Evolutionary conservation across 495 filamentous ascomycete species (phyloP), one percentile per base, ranked within the genome.

Genomic region (Gamarada debralockiae): DNA sequence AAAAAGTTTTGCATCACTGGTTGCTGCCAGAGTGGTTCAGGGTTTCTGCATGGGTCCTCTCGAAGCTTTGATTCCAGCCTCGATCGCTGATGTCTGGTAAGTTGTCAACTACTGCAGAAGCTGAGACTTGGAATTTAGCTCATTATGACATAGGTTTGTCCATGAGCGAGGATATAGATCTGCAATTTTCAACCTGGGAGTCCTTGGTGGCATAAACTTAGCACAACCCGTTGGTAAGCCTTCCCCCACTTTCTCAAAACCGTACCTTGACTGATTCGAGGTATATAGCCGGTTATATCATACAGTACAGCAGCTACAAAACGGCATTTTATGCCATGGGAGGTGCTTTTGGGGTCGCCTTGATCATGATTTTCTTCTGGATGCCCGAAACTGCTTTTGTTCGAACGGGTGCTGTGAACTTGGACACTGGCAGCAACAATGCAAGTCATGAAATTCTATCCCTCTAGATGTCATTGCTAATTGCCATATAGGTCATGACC

Each of bases 61-160:
- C 39, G 78, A 81, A 62, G 78, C 76, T 5, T 54, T 80, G 27
- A 72, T 81, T 6, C 79, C 79, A 60, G 76, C 78, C 7, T 76
- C 70, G 50, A 76, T 81, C 29, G 79, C 74, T 22, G 77, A 82
- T 65, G 65, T 82, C 48, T 62, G 55, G 59, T 38, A 15, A 46
- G 40, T 46, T 10, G 13, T 24, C 23, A 27, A 24, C 20, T 46
- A 46, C 12, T 14, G 13, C 3, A 12, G 34, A 27, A 13, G 22
- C 13, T 18, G 2, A 23, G 21, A 18, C 20, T 27, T 13, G 39
- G 14, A 14, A 4, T 12, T 15, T 13, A n/a, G n/a, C n/a, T n/a
- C n/a, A n/a, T n/a, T n/a, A n/a, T n/a, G n/a, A n/a, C n/a, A 6
- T 14, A 34, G 27, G 41, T 67, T 59, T 47, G 57, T 67, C 1